phyloP scores from a whole-genome alignment of 2,329 filamentous ascomycete species.

The Fusarium avenaceum region DNA sequence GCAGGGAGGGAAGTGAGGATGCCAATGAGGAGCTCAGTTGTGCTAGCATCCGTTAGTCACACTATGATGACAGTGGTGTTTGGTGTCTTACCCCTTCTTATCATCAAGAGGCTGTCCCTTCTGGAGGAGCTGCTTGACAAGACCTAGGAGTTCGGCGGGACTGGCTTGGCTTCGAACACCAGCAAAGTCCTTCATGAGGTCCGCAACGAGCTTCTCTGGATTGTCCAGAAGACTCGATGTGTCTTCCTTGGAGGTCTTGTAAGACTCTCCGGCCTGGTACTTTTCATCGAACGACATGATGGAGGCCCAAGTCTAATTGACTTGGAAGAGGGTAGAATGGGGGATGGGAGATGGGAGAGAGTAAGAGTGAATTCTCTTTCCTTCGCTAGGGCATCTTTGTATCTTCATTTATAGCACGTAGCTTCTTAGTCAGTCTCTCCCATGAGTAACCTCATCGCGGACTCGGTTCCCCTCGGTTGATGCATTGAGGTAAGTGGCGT shows the following conservation, averaged over 20 bases:
- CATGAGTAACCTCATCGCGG: background rate
- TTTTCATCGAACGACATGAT: conserved; percentile 54
- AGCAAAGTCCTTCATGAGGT: conserved; percentile 52
- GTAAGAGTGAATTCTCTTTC: background rate
- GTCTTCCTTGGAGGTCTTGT: conserved; percentile 45
- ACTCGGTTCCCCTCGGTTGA: conserved; percentile 14
- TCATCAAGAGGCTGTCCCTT: conserved; percentile 71
- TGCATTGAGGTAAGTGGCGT: conserved; percentile 23
- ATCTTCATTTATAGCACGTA: conserved; percentile 29
- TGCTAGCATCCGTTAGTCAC: conserved; percentile 49
- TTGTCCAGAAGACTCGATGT: conserved; percentile 51
- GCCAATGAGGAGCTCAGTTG: conserved; percentile 57
- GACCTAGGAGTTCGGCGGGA: conserved; percentile 48
- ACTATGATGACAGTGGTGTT: background rate
- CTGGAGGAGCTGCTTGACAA: conserved; percentile 51
- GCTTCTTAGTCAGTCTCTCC: background rate
- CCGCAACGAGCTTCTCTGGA: conserved; percentile 52
- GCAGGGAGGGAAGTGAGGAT: conserved; percentile 56
- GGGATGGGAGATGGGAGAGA: conserved; percentile 1
- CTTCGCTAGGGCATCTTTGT: background rate
- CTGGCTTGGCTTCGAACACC: conserved; percentile 50
- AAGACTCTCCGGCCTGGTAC: conserved; percentile 56
- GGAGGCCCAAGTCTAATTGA: conserved; percentile 1
- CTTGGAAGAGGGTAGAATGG: conserved; percentile 1
- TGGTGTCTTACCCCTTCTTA: conserved; percentile 58